Conservation (phyloP, 2,329 filamentous ascomycete species). For the Penicillium verrucosum region DNA sequence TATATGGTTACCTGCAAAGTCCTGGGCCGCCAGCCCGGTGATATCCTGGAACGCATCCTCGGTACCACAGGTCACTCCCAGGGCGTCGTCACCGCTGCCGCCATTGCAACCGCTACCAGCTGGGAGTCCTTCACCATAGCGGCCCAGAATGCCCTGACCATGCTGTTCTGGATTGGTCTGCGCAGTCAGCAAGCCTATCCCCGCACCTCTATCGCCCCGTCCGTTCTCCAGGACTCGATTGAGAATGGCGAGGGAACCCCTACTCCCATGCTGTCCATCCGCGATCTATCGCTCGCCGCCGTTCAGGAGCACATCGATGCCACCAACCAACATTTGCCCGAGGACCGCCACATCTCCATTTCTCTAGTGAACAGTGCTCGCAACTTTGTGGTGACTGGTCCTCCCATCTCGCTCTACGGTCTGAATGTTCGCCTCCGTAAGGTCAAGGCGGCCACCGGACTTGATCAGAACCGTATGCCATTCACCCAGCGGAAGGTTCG, state of each 20-base stretch:
- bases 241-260: conserved; percentile 93
- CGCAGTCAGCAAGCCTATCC: conserved; percentile 97
- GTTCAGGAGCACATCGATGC: conserved; percentile 96
- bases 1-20: conserved; percentile 93
- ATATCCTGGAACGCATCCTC: conserved; percentile 76
- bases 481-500: conserved; percentile 94
- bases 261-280: conserved; percentile 96
- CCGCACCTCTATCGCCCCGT: conserved; percentile 86
- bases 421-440: conserved; percentile 92
- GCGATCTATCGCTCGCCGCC: conserved; percentile 80
- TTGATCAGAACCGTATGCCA: conserved; percentile 92
- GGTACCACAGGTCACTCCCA: conserved; percentile 96
- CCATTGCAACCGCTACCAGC: conserved; percentile 81
- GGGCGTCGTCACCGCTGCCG: conserved; percentile 88
- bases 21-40: conserved; percentile 82
- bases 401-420: conserved; percentile 93
- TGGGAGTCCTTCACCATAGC: conserved; percentile 90
- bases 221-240: conserved; percentile 84
- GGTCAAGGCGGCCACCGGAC: conserved; percentile 93
- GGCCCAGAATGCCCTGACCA: conserved; percentile 75
- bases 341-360: conserved; percentile 89
- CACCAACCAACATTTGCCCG: conserved; percentile 92
- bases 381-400: conserved; percentile 94
- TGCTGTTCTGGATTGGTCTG: conserved; percentile 98
- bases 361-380: conserved; percentile 95